A percentile compares a stretch with the other conserved stretches of the same genome.
These are phyloP conservation scores for Cryptosporidium sp. DNA, from an alignment of 169 alveolate species.

Conservation along the genomic window DNA sequence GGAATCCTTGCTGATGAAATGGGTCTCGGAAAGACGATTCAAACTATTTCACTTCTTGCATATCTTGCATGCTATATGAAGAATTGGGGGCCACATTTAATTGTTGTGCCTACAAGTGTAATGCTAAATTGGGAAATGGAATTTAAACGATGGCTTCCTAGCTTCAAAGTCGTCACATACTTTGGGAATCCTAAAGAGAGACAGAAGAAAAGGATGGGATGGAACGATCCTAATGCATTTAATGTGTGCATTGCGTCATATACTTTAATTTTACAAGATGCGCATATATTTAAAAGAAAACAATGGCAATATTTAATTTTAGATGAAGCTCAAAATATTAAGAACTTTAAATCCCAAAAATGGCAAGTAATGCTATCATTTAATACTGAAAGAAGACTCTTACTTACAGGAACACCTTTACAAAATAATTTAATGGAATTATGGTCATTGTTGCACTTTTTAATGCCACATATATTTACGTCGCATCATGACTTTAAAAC, in stretches of 20 bases:
- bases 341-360: conserved; percentile 96
- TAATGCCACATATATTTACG: conserved; percentile 96
- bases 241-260: conserved; percentile 97
- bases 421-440: conserved; percentile 98
- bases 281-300: conserved; percentile 93
- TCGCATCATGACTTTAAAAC: conserved; percentile 95
- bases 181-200: conserved; percentile 94
- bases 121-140: conserved; percentile 99
- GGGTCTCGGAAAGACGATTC: conserved; percentile 99
- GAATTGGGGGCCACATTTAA: conserved; percentile 98
- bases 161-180: conserved; percentile 94
- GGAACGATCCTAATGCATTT: conserved; percentile 95
- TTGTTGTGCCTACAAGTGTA: conserved; percentile 99
- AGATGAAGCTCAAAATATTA: conserved; percentile 99
- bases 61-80: conserved; percentile 95
- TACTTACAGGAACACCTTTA: conserved; percentile 99
- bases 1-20: conserved; percentile 99
- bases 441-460: conserved; percentile 98
- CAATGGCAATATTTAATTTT: conserved; percentile 96
- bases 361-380: conserved; percentile 97
- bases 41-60: conserved; percentile 97
- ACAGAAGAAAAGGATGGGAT: conserved; percentile 90
- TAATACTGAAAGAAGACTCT: conserved; percentile 94
- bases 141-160: conserved; percentile 98
- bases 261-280: conserved; percentile 95